A percentile compares a stretch with the other conserved stretches of the same genome.
phyloP scores from a whole-genome alignment of 176 grass and related monocot genomes.

The Oryza meyeriana region DNA sequence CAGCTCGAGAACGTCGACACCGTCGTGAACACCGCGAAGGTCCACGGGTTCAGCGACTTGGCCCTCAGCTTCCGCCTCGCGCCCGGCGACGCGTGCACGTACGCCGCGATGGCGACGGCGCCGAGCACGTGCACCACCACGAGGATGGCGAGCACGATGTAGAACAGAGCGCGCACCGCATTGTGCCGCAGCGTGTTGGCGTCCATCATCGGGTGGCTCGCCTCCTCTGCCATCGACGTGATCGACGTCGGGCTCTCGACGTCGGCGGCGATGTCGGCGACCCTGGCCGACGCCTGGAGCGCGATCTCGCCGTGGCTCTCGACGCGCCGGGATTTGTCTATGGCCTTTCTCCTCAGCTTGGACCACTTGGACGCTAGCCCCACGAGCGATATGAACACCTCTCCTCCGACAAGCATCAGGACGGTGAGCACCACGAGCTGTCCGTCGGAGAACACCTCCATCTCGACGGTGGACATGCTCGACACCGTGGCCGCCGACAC shows the following conservation, averaged over 20 bases:
- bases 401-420: slow-evolving; percentile 57
- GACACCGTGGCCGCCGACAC: slow-evolving; percentile 72
- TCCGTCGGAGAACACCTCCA: slow-evolving; percentile 62
- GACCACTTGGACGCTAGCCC: slow-evolving; percentile 34
- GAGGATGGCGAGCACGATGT: slow-evolving; percentile 42
- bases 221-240: neutral
- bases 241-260: neutral
- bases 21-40: slow-evolving; percentile 58
- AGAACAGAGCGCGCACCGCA: slow-evolving; percentile 35
- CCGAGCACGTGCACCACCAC: slow-evolving; percentile 35
- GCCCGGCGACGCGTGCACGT: slow-evolving; percentile 17
- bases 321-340: neutral
- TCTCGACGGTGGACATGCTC: slow-evolving; percentile 74
- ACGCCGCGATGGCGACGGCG: slow-evolving; percentile 23
- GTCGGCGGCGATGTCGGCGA: neutral
- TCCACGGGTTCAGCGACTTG: slow-evolving; percentile 44
- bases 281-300: neutral
- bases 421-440: slow-evolving; percentile 56
- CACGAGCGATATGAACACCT: slow-evolving; percentile 53
- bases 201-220: neutral
- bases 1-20: slow-evolving; percentile 68
- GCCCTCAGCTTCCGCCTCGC: slow-evolving; percentile 35
- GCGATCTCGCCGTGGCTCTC: slow-evolving; percentile 15
- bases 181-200: slow-evolving; percentile 23
- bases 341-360: slow-evolving; percentile 17